Base-by-base conservation (phyloP, 2,329 filamentous ascomycete genomes). In the Phaeoacremonium minimum region DNA sequence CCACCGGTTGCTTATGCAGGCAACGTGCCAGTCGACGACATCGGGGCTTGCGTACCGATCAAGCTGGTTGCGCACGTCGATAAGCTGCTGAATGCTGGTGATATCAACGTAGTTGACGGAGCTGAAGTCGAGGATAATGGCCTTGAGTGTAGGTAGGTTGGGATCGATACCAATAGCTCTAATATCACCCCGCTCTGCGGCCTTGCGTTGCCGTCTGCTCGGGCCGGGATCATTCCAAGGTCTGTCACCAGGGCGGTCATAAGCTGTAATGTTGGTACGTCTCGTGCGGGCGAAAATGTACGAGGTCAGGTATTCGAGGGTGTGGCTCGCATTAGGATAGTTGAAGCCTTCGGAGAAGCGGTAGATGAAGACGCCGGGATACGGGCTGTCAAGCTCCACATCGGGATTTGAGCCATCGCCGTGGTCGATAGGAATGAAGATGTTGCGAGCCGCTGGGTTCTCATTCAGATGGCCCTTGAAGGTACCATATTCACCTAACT, bases 161-260 rank as follows among this genome's bases (percentile, higher is more conserved):
- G 36, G 20, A 34, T 56, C 35, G 8, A 43, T 30, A 7, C 45
- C 51, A 3, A 43, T 32, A 4, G 41, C 32, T 11, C 35, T 34
- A 2, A 50, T 33, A 15, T 46, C 35, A 18, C 38, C 20, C 13
- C 44, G 45, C 1, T 46, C 50, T 0, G 38, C 42, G 18, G 44
- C 41, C 47, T 59, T 60, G 30, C 58, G 52, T 35, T 56, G 41
- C 32, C 49, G 46, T 37, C 65, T 76, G 20, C 76, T 73, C 40
- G 87, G 85, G 35, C 88, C 89, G 0, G 91, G 87, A 54, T 96
- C 87, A 52, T 96, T 97, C 93, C 93, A 97, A 1, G 93, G 90
- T 7, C 90, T 77, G 56, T 98, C 91, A 16, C 85, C 85, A 3
- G 68, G 71, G 4, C 73, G 72, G 5, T 68, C 61, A 50, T 81